These are phyloP conservation scores for Cytospora piceae DNA, from an alignment of 2,329 filamentous ascomycete genomes.

Conservation along the genomic window DNA sequence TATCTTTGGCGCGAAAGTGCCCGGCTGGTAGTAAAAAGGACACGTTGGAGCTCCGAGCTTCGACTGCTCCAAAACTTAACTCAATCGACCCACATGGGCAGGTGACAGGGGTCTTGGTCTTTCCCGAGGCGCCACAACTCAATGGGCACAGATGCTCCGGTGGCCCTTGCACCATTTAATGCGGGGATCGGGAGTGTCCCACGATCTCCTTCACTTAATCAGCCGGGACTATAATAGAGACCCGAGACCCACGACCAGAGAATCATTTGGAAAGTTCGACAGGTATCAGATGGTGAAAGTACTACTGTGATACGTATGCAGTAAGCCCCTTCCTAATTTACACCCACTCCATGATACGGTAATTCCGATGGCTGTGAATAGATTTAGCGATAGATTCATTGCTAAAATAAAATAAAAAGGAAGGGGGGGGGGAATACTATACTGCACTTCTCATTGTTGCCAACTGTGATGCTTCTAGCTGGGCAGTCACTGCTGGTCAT, in stretches of 20 bases:
- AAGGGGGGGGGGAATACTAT: no score
- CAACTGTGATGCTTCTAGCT: no score
- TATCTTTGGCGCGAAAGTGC: conserved; percentile 23
- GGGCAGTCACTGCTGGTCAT: no score
- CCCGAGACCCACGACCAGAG: conserved; percentile 10
- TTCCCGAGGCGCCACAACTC: conserved; percentile 1
- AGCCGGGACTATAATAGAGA: conserved; percentile 22
- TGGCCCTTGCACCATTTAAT: conserved; percentile 22
- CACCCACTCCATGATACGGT: background rate
- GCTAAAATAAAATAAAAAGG: background rate
- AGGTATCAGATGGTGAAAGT: background rate
- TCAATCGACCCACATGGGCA: conserved; percentile 16
- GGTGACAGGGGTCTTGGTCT: conserved; percentile 20
- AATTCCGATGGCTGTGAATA: background rate
- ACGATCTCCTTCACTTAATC: conserved; percentile 15
- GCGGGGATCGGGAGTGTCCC: conserved; percentile 22
- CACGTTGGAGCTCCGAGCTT: conserved; percentile 27
- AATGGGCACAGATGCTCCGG: conserved; percentile 15
- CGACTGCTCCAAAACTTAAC: conserved; percentile 23
- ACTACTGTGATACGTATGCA: background rate
- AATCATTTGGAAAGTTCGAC: conserved; percentile 29
- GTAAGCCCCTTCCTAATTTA: conserved; percentile 7
- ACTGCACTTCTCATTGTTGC: no score
- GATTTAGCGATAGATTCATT: background rate
- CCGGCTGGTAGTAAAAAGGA: conserved; percentile 21